Base-by-base conservation (phyloP, 345 rosid species). In the Brassica rapa region DNA sequence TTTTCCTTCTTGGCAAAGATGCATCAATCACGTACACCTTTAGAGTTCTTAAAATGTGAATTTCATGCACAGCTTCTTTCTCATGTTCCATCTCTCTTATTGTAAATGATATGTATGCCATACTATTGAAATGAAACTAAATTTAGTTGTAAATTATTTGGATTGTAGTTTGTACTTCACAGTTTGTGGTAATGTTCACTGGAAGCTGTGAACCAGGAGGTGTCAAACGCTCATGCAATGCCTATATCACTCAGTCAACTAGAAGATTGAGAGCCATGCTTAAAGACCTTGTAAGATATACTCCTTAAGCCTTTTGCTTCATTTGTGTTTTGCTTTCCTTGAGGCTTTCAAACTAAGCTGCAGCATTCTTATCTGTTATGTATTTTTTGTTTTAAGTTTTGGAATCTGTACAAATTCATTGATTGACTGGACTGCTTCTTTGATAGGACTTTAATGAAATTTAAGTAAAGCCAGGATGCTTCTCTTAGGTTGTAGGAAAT, bases 101-200 rank as follows among this genome's bases (percentile, higher is more conserved):
- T 56, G 60, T 63, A 29, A 37, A 46, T 59, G 60, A 27, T 51
- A 24, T 49, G 30, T 35, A 62, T 35, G 64, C 15, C 3, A 7
- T 23, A 60, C 55, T 15, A 57, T 57, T 43, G 41, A 71, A 37
- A 24, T 64, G 25, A 66, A 24, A 60, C 74, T 66, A 4, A 23
- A 57, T 4, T 65, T 76, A 15, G 12, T 25, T 59, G 71, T 75
- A 21, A 73, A 29, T 76, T 49, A 12, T 74, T 70, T 10, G 51
- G 30, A 37, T 67, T 85, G 81, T 80, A 95, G 99, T 89, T 43
- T 91, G 91, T 61, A 87, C 97, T 80, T 85, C 98, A 60, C 89
- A 95, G 79, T 95, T 93, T 81, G 93, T 93, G 81, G 97, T 86
- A 84, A 88, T 95, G 97, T 93, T 95, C 77, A 86, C 84, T 61